Evolutionary conservation across 306 rosid genomes (phyloP), one percentile per base, ranked within the genome.

Genomic region (Senna tora): DNA sequence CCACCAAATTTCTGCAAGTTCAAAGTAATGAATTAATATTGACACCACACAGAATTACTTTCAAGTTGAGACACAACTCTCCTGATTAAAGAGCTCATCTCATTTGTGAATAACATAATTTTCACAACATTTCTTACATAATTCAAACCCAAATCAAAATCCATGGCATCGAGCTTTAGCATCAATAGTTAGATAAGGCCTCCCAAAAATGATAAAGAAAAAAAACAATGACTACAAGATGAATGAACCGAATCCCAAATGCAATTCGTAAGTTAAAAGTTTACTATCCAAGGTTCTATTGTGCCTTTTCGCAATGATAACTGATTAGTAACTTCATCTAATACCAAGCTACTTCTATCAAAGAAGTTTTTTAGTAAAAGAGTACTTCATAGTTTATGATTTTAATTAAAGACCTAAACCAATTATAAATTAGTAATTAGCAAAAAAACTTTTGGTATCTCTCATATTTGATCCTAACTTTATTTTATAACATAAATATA

Each of bases 1-100:
- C 69, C 50, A 94, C 91, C 77, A 94, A 84, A 73, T 94, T 91
- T 72, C 98, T 94, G 92, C 71, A 66, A 72, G 67, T 72, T 30
- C 67, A 42, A 70, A 45, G 56, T 51, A 77, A 80, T 50, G 30
- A 67, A 38, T 32, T 16, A 21, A 69, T 3, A 68, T 28, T 58
- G 25, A 79, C 57, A 75, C 15, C 12, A 34, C 67, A 42, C 69
- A 60, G 20, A 43, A 46, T 42, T 65, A 19, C 17, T 25, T 5
- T 22, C 30, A 25, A 17, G 46, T 36, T 36, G 5, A 36, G 47
- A 14, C 12, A 15, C 7, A 42, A 67, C n/a, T n/a, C 58, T 63
- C 7, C 2, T 11, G 16, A 64, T 28, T 46, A 56, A 61, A 39
- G 52, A 4, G 16, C 52, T 39, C 13, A 16, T 52, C 30, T 34